Base-by-base conservation (phyloP, 2,329 filamentous ascomycete species). In the Cordyceps cateniannulata region DNA sequence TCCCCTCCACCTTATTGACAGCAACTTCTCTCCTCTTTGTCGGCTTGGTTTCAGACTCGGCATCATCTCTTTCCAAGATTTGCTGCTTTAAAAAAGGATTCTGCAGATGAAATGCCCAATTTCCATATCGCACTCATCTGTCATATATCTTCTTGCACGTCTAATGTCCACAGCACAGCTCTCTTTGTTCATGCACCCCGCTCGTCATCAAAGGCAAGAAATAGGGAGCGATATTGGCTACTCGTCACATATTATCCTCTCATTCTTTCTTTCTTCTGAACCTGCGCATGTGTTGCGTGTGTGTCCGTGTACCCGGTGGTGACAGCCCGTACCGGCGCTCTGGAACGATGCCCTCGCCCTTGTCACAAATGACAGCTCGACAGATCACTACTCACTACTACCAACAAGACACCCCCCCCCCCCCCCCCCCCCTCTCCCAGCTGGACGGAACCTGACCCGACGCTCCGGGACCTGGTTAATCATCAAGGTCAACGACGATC, bases 381-480 rank as follows among this genome's bases (percentile, higher is more conserved):
- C 32, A 35, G 32, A 38, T 14, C 25, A n/a, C 8, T 40, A 25
- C 12, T 16, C 9, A 6, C 10, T 24, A 47, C 20, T 16, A n/a
- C n/a, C 16, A 16, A 24, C 24, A 54, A 25, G 14, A 47, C 54
- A 45, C 42, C n/a, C 18, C 20, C 22, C n/a, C 40, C 3, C 8
- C n/a, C 12, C 7, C 10, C 18, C 24, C 6, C 14, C 10, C n/a
- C 8, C 29, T 29, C 14, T 25, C 35, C 52, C 40, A 55, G 25
- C 42, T 24, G 20, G n/a, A 38, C 54, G 54, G 54, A 48, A 48
- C 44, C 20, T 48, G 44, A 57, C 54, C 54, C 54, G 54, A 57
- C 16, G 27, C 54, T 48, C 44, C 54, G 54, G 54, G 27, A 32
- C 40, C 27, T 47, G 18, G 42, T 18, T 42, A 22, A 27, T 56